Percentiles rank a stretch among this genome's conserved stretches.
phyloP scores from a whole-genome alignment of 495 filamentous ascomycete species.

The Aspergillus egyptiacus region DNA sequence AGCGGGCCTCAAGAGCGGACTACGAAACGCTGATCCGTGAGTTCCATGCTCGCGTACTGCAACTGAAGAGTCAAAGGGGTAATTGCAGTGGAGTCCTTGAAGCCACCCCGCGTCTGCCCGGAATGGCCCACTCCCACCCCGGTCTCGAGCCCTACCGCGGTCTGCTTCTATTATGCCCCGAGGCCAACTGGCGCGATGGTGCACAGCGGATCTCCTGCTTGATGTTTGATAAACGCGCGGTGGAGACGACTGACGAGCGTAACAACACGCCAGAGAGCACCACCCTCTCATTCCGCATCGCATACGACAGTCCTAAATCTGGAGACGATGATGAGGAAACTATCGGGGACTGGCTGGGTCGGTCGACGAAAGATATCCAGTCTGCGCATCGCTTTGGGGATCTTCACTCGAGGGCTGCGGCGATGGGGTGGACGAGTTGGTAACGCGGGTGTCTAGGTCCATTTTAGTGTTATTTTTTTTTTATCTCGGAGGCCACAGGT shows the following conservation, averaged over 20 bases:
- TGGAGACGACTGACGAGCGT: background rate
- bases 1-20: background rate
- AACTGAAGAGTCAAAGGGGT: background rate
- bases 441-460: no score
- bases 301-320: background rate
- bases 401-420: background rate
- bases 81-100: background rate
- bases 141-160: background rate
- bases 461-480: no score
- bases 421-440: background rate
- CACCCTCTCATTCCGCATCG: background rate
- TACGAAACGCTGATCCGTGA: background rate
- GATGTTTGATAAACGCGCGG: background rate
- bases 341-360: background rate
- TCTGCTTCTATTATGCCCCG: background rate
- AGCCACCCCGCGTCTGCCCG: background rate
- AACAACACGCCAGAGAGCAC: background rate
- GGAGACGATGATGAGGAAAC: background rate
- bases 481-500: no score
- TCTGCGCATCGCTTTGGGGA: background rate
- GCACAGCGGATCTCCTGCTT: background rate
- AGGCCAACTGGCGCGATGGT: background rate
- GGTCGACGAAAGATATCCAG: background rate
- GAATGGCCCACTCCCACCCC: background rate
- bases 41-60: background rate